These are phyloP conservation scores for Pseudocercospora crystallina DNA, from an alignment of 2,329 filamentous ascomycete species.

Conservation along the genomic window DNA sequence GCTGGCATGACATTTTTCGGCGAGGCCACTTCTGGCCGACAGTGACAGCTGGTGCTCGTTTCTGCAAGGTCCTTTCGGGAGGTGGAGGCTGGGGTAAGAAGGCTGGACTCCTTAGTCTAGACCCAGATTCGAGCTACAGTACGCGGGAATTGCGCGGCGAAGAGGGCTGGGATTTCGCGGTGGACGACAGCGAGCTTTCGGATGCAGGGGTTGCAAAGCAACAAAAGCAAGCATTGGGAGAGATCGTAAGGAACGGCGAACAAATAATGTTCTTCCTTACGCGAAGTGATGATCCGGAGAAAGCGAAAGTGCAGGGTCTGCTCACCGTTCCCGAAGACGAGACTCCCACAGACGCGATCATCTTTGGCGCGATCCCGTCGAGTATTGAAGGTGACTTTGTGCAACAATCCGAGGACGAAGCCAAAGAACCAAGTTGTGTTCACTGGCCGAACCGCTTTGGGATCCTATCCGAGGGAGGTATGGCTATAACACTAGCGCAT, in stretches of 20 bases:
- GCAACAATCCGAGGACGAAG: too few relatives aligned
- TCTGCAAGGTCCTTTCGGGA: conserved; percentile 66
- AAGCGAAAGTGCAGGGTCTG: not conserved
- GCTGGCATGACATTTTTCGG: not conserved
- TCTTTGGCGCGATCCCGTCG: conserved; percentile 46
- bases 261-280: conserved; percentile 65
- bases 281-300: conserved; percentile 13
- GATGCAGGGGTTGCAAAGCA: conserved; percentile 34
- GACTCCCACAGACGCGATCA: conserved; percentile 5
- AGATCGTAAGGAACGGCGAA: conserved; percentile 63
- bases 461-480: conserved; percentile 60
- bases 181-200: conserved; percentile 35
- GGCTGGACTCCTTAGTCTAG: conserved; percentile 73
- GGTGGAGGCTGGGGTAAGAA: conserved; percentile 84
- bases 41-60: conserved; percentile 34
- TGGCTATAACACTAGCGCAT: conserved; percentile 48
- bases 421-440: not conserved
- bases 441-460: conserved; percentile 55
- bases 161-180: conserved; percentile 54
- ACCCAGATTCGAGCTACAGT: conserved; percentile 63
- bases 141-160: conserved; percentile 54
- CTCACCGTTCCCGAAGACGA: not conserved
- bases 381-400: conserved; percentile 38
- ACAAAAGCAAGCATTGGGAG: conserved; percentile 46
- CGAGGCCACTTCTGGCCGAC: not conserved